These are phyloP conservation scores for Teunomyces barrocoloradensis DNA, from an alignment of 805 yeast species.

Conservation along the genomic window DNA sequence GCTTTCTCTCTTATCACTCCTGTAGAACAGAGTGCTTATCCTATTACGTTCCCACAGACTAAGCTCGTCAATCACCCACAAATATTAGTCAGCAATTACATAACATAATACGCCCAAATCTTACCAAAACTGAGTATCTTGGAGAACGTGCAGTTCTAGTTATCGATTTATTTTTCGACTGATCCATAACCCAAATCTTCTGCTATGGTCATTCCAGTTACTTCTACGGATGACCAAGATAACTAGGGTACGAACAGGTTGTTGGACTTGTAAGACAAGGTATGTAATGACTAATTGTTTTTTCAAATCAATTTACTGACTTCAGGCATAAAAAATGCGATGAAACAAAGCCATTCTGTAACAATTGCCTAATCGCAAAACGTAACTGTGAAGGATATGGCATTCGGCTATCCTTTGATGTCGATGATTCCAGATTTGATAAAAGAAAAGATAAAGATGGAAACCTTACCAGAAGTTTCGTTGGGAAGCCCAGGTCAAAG, in stretches of 20 bases:
- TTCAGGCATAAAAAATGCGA: constrained; percentile 54
- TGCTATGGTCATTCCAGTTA: not conserved
- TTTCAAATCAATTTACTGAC: constrained; percentile 10
- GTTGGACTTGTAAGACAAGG: constrained; percentile 57
- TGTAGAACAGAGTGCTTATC: too few species aligned
- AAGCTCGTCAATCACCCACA: too few species aligned
- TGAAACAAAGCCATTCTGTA: constrained; percentile 51
- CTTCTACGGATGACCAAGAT: constrained; percentile 32
- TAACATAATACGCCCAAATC: too few species aligned
- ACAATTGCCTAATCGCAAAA: constrained; percentile 45
- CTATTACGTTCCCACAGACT: too few species aligned
- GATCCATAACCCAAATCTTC: not conserved
- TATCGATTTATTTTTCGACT: not conserved
- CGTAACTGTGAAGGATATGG: constrained; percentile 52
- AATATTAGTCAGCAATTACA: too few species aligned
- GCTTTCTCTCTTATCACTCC: too few species aligned
- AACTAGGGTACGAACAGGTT: constrained; percentile 53
- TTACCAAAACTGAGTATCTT: too few species aligned
- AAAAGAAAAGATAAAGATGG: constrained; percentile 14
- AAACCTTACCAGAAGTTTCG: constrained; percentile 42
- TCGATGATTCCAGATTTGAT: constrained; percentile 43
- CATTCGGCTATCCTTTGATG: constrained; percentile 47
- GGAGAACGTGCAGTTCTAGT: not conserved
- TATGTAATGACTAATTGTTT: constrained; percentile 17
- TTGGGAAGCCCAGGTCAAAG: constrained; percentile 39